Evolutionary conservation across 352 stramenopile genomes (phyloP).

Genomic region (Phytopythium helicoides): DNA sequence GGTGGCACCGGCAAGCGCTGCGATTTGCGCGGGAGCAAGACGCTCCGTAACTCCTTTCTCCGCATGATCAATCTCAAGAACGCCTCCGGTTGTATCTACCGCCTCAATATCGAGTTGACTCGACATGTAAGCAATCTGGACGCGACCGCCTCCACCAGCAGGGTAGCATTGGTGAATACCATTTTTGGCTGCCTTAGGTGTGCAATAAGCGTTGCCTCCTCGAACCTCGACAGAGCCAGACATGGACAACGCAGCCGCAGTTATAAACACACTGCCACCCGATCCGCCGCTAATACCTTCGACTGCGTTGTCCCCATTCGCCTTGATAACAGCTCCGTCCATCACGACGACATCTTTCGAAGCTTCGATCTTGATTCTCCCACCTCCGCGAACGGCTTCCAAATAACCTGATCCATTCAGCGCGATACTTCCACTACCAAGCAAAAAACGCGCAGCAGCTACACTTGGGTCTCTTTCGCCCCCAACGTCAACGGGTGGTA

Average conservation of each 20-base stretch:
- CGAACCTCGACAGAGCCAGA: constrained; percentile 38
- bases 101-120: constrained; percentile 54
- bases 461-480: constrained; percentile 18
- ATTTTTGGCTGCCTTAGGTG: constrained; percentile 15
- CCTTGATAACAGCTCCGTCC: constrained; percentile 38
- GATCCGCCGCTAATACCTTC: constrained; percentile 44
- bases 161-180: constrained; percentile 44
- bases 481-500: constrained; percentile 6
- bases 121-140: constrained; percentile 68
- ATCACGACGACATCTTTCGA: constrained; percentile 74
- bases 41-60: constrained; percentile 24
- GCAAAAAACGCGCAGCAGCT: constrained; percentile 33
- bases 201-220: constrained; percentile 52
- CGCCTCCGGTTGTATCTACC: constrained; percentile 56
- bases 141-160: constrained; percentile 56
- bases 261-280: constrained; percentile 53
- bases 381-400: constrained; percentile 32
- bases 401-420: not conserved
- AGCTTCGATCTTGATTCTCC: constrained; percentile 58
- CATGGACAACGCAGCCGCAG: constrained; percentile 45
- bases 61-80: constrained; percentile 14
- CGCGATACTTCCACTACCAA: constrained; percentile 43
- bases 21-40: constrained; percentile 36
- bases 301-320: constrained; percentile 43
- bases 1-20: constrained; percentile 42